Conservation (phyloP, 2,329 filamentous ascomycete species). For the Paraphoma chrysanthemicola region DNA sequence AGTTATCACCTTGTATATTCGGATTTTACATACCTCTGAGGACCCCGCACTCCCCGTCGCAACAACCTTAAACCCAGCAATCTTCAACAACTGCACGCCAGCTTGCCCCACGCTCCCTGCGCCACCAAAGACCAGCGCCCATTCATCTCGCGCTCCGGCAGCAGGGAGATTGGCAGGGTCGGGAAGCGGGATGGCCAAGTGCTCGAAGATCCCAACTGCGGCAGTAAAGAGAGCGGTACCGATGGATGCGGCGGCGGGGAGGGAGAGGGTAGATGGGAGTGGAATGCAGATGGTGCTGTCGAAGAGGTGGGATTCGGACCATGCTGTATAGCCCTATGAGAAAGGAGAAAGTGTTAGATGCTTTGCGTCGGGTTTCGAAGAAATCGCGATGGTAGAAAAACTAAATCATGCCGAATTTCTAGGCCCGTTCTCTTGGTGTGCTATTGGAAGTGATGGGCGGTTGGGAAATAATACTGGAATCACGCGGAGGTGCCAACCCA, state of each 20-base stretch:
- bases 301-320: conserved; percentile 42
- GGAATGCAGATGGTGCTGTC: conserved; percentile 36
- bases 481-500: no score
- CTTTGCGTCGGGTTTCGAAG: no score
- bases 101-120: conserved; percentile 41
- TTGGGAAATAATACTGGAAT: no score
- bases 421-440: no score
- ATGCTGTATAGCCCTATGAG: conserved; percentile 22
- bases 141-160: conserved; percentile 26
- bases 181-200: conserved; percentile 13
- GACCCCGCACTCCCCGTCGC: conserved; percentile 26
- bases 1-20: no score
- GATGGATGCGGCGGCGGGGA: conserved; percentile 37
- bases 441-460: no score
- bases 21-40: no score
- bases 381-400: no score
- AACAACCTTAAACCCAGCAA: conserved; percentile 39
- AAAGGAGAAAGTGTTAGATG: no score
- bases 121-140: conserved; percentile 44
- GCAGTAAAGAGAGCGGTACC: conserved; percentile 30
- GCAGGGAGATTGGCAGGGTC: conserved; percentile 20
- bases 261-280: conserved; percentile 36
- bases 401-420: no score
- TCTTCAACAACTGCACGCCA: conserved; percentile 39
- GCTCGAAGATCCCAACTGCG: conserved; percentile 16